These are phyloP conservation scores for Globisporangium cylindrosporum DNA, from an alignment of 352 stramenopile genomes.

Conservation along the genomic window DNA sequence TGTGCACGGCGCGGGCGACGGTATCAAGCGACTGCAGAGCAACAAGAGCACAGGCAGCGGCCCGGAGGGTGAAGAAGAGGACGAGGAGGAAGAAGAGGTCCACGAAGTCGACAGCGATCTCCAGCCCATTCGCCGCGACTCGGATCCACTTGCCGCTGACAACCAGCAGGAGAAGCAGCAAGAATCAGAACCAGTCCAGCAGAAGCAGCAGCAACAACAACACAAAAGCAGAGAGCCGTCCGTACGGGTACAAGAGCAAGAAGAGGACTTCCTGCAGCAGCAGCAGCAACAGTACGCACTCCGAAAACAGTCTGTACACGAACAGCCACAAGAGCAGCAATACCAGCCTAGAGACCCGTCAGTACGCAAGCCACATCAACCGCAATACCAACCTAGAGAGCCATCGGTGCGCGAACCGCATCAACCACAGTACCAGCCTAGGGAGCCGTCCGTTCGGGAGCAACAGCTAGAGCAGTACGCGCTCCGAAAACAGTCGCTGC, in stretches of 20 bases:
- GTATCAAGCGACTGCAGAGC: constrained; percentile 11
- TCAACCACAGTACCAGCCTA: not conserved
- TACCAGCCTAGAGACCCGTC: not conserved
- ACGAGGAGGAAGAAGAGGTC: constrained; percentile 15
- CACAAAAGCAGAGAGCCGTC: not conserved
- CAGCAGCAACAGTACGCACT: not conserved
- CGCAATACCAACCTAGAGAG: not conserved
- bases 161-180: constrained; percentile 6
- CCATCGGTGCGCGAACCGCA: not conserved
- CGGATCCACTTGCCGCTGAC: not conserved
- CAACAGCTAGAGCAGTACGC: not conserved
- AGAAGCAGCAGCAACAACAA: not conserved
- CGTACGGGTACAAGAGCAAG: not conserved
- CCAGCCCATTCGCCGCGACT: constrained; percentile 3
- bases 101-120: constrained; percentile 11
- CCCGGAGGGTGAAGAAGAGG: constrained; percentile 9
- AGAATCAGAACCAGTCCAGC: constrained; percentile 7
- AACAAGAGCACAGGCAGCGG: constrained; percentile 16
- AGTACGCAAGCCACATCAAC: not conserved
- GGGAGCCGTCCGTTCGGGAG: not conserved
- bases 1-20: constrained; percentile 31
- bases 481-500: not conserved
- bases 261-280: not conserved
- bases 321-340: not conserved
- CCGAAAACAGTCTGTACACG: not conserved